Percentiles rank a stretch among this genome's conserved stretches.
Conservation (phyloP, 164 flowering plant genomes). For the Annona cherimola region DNA sequence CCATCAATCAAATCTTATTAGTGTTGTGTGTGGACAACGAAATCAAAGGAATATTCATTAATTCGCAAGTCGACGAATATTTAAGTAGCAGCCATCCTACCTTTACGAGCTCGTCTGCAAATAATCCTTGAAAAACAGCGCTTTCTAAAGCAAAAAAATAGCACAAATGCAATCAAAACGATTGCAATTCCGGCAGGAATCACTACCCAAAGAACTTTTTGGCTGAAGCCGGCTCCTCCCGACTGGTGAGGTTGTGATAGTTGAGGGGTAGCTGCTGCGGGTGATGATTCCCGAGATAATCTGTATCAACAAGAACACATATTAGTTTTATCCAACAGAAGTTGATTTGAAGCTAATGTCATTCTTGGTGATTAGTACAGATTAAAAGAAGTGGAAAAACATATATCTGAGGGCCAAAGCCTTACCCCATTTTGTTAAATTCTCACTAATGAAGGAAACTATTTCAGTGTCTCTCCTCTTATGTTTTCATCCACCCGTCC, state of each 20-base stretch:
- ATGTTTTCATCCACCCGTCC: background rate
- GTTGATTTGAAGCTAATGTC: background rate
- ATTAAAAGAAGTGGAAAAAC: background rate
- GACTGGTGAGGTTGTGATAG: background rate
- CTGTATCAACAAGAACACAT: background rate
- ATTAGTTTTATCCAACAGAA: background rate
- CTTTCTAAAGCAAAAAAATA: constrained; percentile 29
- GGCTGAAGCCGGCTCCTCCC: background rate
- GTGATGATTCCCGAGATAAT: background rate
- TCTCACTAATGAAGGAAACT: background rate
- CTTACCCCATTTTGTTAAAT: background rate
- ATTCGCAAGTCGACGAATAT: background rate
- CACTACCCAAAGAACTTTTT: constrained; percentile 15
- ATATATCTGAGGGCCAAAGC: background rate
- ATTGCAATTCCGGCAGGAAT: constrained; percentile 9
- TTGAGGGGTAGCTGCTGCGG: background rate
- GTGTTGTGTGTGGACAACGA: background rate
- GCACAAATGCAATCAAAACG: constrained; percentile 13
- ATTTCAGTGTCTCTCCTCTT: background rate
- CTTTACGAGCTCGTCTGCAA: constrained; percentile 15
- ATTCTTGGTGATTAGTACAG: background rate
- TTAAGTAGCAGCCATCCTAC: constrained; percentile 12
- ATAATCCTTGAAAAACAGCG: constrained; percentile 13
- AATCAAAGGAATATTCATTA: background rate
- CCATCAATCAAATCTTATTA: background rate